Conservation (phyloP, 148 eudicot genomes). For the Camellia sinensis region DNA sequence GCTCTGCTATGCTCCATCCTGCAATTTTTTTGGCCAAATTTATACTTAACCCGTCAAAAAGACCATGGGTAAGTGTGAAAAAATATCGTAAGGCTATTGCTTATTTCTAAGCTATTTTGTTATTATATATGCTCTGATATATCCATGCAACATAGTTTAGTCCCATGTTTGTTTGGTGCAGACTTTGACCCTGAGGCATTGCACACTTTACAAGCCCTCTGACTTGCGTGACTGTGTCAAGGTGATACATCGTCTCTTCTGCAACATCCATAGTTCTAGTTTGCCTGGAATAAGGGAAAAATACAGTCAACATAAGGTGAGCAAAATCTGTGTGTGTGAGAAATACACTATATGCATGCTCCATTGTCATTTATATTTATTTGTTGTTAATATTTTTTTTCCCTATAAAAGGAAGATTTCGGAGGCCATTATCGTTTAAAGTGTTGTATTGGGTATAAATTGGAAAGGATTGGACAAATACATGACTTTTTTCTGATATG, state of each 20-base stretch:
- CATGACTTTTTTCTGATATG: too few relatives aligned
- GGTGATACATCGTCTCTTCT: slow-evolving; percentile 65
- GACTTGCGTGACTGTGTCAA: slow-evolving; percentile 62
- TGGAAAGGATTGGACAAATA: too few relatives aligned
- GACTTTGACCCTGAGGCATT: slow-evolving; percentile 67
- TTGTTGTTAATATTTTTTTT: too few relatives aligned
- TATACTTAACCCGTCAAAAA: slow-evolving; percentile 54
- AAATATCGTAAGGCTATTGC: too few relatives aligned
- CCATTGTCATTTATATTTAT: too few relatives aligned
- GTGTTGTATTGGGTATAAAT: too few relatives aligned
- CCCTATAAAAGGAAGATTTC: too few relatives aligned
- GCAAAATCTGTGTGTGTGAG: background rate
- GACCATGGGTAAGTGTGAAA: slow-evolving; percentile 68
- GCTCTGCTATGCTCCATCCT: slow-evolving; percentile 80
- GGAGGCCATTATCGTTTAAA: too few relatives aligned
- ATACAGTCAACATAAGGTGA: slow-evolving; percentile 87
- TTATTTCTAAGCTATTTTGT: too few relatives aligned
- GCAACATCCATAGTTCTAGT: slow-evolving; percentile 49
- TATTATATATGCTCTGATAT: background rate
- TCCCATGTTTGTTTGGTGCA: slow-evolving; percentile 23
- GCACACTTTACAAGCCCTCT: slow-evolving; percentile 71
- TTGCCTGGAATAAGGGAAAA: slow-evolving; percentile 85
- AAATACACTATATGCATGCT: background rate
- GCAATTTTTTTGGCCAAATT: slow-evolving; percentile 74
- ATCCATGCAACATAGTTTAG: too few relatives aligned